Evolutionary conservation across 2,329 filamentous ascomycete species (phyloP).

Genomic region (Microdochium nivale): DNA sequence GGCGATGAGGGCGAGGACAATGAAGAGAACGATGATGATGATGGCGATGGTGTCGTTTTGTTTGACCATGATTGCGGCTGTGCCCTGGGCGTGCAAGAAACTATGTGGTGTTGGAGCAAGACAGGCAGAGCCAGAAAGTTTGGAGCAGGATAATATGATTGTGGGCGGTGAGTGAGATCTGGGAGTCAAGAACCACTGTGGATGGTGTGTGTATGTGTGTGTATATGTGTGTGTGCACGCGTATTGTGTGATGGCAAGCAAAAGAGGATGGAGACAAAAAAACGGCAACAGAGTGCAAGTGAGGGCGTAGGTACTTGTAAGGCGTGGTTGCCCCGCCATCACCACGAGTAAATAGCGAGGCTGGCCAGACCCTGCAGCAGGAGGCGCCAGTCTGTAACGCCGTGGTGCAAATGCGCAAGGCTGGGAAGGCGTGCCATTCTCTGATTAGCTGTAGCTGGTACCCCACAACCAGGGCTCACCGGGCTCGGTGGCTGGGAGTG

Average conservation of each 20-base stretch:
- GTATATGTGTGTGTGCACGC: not conserved
- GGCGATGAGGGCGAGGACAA: slow-evolving; percentile 50
- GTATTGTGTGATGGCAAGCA: not conserved
- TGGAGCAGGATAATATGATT: slow-evolving; percentile 1
- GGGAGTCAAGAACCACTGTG: too few species aligned
- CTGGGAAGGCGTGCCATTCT: slow-evolving; percentile 7
- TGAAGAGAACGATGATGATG: slow-evolving; percentile 59
- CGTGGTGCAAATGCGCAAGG: slow-evolving; percentile 17
- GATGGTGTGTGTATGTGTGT: too few species aligned
- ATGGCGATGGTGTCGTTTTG: slow-evolving; percentile 60
- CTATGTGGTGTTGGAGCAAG: not conserved
- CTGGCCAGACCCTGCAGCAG: slow-evolving; percentile 13
- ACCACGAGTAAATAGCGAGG: slow-evolving; percentile 27
- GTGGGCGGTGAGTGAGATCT: slow-evolving; percentile 2
- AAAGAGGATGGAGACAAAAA: not conserved
- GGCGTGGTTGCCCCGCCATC: slow-evolving; percentile 40
- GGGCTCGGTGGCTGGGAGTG: slow-evolving; percentile 14
- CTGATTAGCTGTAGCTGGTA: not conserved
- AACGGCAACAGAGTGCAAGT: not conserved
- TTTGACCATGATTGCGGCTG: slow-evolving; percentile 42
- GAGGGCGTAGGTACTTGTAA: slow-evolving; percentile 17
- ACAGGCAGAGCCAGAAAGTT: too few species aligned
- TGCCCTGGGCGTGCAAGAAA: not conserved
- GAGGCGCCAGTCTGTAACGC: not conserved
- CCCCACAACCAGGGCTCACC: slow-evolving; percentile 1